Evolutionary conservation across 495 filamentous ascomycete genomes (phyloP), one percentile per base, ranked within the genome.

Genomic region (Wilcoxina mikolae): DNA sequence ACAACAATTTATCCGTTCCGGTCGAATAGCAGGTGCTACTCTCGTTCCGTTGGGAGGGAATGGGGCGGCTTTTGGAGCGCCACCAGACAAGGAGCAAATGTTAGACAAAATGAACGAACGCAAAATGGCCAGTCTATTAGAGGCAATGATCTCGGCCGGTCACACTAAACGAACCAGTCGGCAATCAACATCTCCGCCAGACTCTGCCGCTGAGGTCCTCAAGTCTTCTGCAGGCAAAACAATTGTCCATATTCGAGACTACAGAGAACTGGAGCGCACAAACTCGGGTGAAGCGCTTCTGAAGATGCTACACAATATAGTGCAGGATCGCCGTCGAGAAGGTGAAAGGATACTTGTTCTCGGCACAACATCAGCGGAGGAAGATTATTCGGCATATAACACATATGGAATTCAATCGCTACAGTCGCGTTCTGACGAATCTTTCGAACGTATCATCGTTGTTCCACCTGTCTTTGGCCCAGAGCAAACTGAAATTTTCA

Each of bases 161-260:
- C 51, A 61, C 25, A 56, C 50, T 2, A 68, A 69, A 28, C 59
- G 67, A 28, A 54, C 44, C 17, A 29, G 27, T 3, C 49, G 23
- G 11, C 9, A 45, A 22, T 10, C 39, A 9, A 12, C 39, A 9
- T 35, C 31, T 7, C 31, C 31, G n/a, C n/a, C n/a, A n/a, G n/a
- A n/a, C 31, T 35, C 31, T 35, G 7, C 31, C 7, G 7, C 31
- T 7, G 31, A 35, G 15, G 7, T 15, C 31, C 31, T 15, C 7
- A 43, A 43, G 17, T 4, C 39, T 9, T 4, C 20, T 43, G 5
- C 39, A 43, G 20, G 20, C 39, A 43, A 53, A 29, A 64, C 73
- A n/a, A 85, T 95, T 54, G 70, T 98, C 7, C 82, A 87, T 46
- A 68, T 96, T 9, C 78, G 82, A 59, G 88, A 95, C 63, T 87